Conservation (phyloP, 306 rosid genomes). For the Prunus padus region DNA sequence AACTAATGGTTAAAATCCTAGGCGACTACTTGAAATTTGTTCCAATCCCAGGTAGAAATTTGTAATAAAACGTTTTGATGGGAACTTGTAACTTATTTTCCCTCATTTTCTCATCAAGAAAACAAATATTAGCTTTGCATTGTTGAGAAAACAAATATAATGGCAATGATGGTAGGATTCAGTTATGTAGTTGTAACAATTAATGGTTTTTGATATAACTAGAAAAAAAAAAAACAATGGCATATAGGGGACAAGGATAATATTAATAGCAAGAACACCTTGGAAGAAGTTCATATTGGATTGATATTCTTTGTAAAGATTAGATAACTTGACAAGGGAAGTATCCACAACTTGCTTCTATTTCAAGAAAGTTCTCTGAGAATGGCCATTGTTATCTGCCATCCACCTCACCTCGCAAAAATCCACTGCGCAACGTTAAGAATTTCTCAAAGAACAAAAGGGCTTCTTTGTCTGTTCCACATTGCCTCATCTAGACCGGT, state of each 20-base stretch:
- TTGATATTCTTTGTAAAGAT: neutral
- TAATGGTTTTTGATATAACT: neutral
- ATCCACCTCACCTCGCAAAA: too few species aligned
- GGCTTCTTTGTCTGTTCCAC: neutral
- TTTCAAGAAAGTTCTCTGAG: too few species aligned
- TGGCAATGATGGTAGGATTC: neutral
- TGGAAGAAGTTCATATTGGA: neutral
- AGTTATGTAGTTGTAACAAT: neutral
- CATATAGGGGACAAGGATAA: neutral
- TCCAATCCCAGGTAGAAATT: too few species aligned
- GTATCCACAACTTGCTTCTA: too few species aligned
- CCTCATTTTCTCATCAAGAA: neutral
- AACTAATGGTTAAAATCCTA: too few species aligned
- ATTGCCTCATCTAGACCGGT: neutral
- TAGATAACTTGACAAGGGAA: too few species aligned
- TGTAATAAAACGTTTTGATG: too few species aligned
- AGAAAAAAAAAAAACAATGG: too few species aligned
- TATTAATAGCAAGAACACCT: neutral
- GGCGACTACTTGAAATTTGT: too few species aligned
- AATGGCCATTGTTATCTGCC: too few species aligned
- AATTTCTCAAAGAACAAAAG: neutral
- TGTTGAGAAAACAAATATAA: neutral
- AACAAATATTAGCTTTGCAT: neutral
- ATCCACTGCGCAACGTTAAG: too few species aligned
- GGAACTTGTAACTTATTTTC: neutral